Percentiles rank a stretch among this genome's conserved stretches.
phyloP scores from a whole-genome alignment of 73 alveolate genomes.

The Paramecium octaurelia region DNA sequence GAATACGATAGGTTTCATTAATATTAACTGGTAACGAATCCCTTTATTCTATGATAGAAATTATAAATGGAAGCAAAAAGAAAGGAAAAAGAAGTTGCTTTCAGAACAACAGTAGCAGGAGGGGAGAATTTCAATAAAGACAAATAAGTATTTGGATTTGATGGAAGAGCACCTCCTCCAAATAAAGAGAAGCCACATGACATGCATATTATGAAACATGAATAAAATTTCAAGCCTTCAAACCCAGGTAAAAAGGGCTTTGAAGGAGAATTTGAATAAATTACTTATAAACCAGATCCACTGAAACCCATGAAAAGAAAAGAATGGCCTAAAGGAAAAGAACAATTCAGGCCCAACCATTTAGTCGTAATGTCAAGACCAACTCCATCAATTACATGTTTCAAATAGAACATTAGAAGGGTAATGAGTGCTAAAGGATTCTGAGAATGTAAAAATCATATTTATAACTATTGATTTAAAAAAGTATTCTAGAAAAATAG shows the following conservation, averaged over 20 bases:
- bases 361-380: slow-evolving; percentile 1
- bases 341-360: slow-evolving; percentile 19
- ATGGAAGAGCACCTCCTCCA: slow-evolving; percentile 25
- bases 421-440: slow-evolving; percentile 25
- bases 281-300: slow-evolving; percentile 27
- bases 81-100: neutral
- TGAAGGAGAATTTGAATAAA: neutral
- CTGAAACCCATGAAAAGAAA: neutral
- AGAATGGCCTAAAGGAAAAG: slow-evolving; percentile 24
- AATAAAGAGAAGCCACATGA: neutral
- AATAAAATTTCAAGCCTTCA: neutral
- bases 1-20: slow-evolving; percentile 21
- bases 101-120: slow-evolving; percentile 5
- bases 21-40: neutral
- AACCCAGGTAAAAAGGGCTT: neutral
- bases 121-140: slow-evolving; percentile 35
- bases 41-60: neutral
- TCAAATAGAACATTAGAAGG: neutral
- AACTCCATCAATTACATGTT: slow-evolving; percentile 23
- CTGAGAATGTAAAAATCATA: neutral
- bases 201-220: neutral
- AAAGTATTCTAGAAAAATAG: neutral
- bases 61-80: neutral
- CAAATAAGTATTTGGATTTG: neutral
- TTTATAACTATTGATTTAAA: neutral